phyloP scores from a whole-genome alignment of 148 eudicot genomes.

The Persicaria tinctoria region DNA sequence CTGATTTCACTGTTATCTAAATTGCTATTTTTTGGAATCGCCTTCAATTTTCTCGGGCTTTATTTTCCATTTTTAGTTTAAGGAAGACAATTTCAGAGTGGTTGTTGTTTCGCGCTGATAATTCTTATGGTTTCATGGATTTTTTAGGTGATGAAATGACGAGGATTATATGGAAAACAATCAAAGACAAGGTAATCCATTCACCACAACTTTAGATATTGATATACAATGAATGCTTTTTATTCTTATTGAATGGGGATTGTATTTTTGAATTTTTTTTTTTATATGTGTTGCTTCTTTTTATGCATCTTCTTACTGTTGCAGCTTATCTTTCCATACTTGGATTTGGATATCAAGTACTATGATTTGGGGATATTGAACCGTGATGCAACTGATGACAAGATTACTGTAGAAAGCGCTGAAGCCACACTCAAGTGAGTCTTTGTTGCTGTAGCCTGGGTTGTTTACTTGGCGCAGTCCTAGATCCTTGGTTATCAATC shows the following conservation, averaged over 20 bases:
- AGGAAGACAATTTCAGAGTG: not conserved
- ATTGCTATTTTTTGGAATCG: not conserved
- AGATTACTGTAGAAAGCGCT: constrained; percentile 60
- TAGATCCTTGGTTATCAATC: too few species aligned
- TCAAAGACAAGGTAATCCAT: constrained; percentile 48
- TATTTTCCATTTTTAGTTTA: not conserved
- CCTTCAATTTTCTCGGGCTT: not conserved
- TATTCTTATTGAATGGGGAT: not conserved
- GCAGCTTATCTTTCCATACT: constrained; percentile 58
- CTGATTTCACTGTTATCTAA: not conserved
- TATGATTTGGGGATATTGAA: constrained; percentile 61
- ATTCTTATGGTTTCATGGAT: constrained; percentile 4
- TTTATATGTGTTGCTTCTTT: not conserved
- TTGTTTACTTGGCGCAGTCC: too few species aligned
- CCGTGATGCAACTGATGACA: constrained; percentile 66
- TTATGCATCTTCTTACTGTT: constrained; percentile 11
- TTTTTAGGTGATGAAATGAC: constrained; percentile 68
- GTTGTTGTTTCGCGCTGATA: not conserved
- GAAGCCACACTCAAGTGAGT: constrained; percentile 63
- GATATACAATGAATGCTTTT: not conserved
- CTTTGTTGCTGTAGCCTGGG: not conserved
- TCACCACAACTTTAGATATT: not conserved
- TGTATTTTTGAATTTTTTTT: not conserved
- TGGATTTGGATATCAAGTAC: constrained; percentile 68
- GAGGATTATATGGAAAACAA: constrained; percentile 58